phyloP scores from a whole-genome alignment of 441 rosid genomes.

The Gossypium schwendimanii region DNA sequence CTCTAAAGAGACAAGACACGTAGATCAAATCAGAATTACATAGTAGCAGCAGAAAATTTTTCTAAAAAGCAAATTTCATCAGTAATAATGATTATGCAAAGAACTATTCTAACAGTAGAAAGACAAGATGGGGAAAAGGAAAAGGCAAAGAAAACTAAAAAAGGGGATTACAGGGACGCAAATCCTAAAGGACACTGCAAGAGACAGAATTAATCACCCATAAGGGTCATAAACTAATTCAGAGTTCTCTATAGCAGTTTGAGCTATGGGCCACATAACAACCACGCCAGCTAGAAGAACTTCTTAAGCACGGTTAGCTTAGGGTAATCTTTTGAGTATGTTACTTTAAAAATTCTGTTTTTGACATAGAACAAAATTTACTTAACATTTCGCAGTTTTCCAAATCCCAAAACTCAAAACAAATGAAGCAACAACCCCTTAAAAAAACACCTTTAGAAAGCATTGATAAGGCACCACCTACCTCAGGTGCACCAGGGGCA shows the following conservation, averaged over 20 bases:
- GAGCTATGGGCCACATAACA: background rate
- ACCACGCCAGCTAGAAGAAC: background rate
- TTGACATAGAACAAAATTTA: background rate
- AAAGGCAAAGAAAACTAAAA: background rate
- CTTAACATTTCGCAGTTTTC: background rate
- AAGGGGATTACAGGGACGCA: background rate
- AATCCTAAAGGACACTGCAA: background rate
- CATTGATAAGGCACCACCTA: conserved; percentile 18
- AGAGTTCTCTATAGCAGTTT: background rate
- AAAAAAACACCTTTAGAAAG: background rate
- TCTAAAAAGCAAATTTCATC: background rate
- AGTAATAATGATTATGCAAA: background rate
- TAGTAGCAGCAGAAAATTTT: background rate
- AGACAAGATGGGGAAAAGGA: background rate
- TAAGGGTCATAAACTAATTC: background rate
- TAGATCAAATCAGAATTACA: conserved; percentile 4
- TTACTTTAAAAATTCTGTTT: background rate
- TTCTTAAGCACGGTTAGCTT: background rate
- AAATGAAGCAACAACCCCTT: background rate
- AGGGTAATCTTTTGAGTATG: background rate
- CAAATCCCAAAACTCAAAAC: background rate
- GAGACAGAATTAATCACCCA: background rate
- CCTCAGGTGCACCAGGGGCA: conserved; percentile 99
- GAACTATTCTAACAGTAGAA: background rate
- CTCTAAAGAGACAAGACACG: conserved; percentile 34